A percentile compares a stretch with the other conserved stretches of the same genome.
Evolutionary conservation across 2,329 filamentous ascomycete species (phyloP).

Genomic region (Mycosphaerella sp.): DNA sequence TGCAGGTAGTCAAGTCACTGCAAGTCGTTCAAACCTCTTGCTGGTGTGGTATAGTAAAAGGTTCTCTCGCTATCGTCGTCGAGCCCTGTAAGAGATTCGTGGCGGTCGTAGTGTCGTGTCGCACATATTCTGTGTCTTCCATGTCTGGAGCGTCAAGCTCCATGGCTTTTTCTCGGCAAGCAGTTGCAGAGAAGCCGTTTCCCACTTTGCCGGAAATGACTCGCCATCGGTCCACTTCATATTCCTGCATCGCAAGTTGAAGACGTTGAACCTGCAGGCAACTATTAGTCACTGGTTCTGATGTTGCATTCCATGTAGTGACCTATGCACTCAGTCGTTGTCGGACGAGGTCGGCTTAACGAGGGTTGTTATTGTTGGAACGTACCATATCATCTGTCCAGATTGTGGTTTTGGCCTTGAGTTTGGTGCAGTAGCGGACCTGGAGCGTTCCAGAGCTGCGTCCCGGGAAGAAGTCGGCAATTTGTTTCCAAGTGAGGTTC

Average conservation of each 20-base stretch:
- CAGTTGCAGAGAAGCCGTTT: conserved; percentile 77
- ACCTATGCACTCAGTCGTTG: background rate
- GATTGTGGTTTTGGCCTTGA: conserved; percentile 86
- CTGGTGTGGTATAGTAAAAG: background rate
- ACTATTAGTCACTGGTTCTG: conserved; percentile 1
- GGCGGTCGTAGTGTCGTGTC: conserved; percentile 10
- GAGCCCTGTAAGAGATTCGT: conserved; percentile 12
- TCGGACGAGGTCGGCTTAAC: background rate
- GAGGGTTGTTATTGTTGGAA: background rate
- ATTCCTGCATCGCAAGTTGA: conserved; percentile 69
- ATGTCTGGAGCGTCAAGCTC: conserved; percentile 45
- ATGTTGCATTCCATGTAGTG: background rate
- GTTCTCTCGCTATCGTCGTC: conserved; percentile 11
- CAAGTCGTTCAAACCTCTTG: background rate
- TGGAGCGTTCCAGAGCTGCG: conserved; percentile 85
- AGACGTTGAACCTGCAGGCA: conserved; percentile 60
- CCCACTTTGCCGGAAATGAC: conserved; percentile 88
- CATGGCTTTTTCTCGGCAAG: conserved; percentile 74
- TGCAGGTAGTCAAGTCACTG: background rate
- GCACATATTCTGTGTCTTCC: conserved; percentile 14
- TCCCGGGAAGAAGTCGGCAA: conserved; percentile 91
- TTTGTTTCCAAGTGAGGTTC: conserved; percentile 94
- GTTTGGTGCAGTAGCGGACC: conserved; percentile 89
- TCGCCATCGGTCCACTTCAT: conserved; percentile 89
- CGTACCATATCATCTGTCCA: conserved; percentile 88